A percentile compares a stretch with the other conserved stretches of the same genome.
Conservation (phyloP, 805 yeast species). For the Kluyveromyces lactis region DNA sequence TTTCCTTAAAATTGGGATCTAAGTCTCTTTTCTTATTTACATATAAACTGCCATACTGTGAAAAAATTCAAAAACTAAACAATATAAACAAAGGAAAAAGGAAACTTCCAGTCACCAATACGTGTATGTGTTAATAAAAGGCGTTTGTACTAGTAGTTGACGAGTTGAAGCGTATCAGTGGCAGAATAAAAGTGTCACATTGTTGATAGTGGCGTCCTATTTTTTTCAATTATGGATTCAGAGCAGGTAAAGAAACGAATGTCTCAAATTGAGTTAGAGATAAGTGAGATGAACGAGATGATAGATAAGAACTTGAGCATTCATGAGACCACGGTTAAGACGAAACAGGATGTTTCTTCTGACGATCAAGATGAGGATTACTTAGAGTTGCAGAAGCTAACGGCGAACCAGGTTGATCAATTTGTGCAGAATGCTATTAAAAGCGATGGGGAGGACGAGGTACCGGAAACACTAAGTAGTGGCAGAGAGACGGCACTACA, state of each 20-base stretch:
- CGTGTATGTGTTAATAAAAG: too few species aligned
- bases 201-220: too few species aligned
- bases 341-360: background rate
- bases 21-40: too few species aligned
- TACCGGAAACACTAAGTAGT: background rate
- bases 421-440: conserved; percentile 6
- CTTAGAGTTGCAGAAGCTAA: conserved; percentile 4
- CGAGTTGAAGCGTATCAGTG: too few species aligned
- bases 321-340: conserved; percentile 4
- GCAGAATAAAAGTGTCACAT: too few species aligned
- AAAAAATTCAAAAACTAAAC: too few species aligned
- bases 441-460: background rate
- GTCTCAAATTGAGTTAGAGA: conserved; percentile 29
- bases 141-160: too few species aligned
- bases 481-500: background rate
- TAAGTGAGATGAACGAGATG: conserved; percentile 28
- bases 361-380: background rate
- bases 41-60: too few species aligned
- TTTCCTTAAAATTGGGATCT: too few species aligned
- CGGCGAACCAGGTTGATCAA: conserved; percentile 7
- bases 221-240: too few species aligned
- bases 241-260: conserved; percentile 26
- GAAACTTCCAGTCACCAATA: too few species aligned
- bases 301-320: conserved; percentile 24
- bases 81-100: too few species aligned